Base-by-base conservation (phyloP, 495 filamentous ascomycete genomes). In the Lophiostoma macrostomum region DNA sequence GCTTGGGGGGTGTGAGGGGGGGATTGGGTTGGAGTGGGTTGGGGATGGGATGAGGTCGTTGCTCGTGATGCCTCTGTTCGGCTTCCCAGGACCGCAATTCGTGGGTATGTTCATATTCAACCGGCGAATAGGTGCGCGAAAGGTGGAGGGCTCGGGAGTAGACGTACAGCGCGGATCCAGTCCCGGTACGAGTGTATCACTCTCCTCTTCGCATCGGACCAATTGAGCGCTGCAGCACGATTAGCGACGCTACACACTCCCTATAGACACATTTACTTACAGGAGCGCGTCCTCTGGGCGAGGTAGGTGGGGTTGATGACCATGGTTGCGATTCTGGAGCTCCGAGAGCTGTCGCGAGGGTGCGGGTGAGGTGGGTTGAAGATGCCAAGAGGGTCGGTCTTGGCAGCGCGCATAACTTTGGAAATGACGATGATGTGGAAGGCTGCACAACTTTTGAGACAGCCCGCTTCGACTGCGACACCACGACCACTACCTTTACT, bases 231-330 rank as follows among this genome's bases (percentile, higher is more conserved):
- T 98, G 67, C 38, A 18, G 16, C 43, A 30, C 46, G 55, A 20
- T 58, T 49, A 58, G 41, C 48, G 19, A 30, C 8, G 23, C 0
- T 29, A 16, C 10, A 7, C 10, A 14, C 6, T 4, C 36, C 19
- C 23, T 8, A 20, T 13, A 19, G 14, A 8, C 2, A 16, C 25
- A 19, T 24, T 7, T 3, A 43, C 46, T 43, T 77, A 96, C 93
- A 98, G 63, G 87, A 79, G 70, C 89, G 85, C 67, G 91, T 95
- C 69, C 81, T 82, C 72, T 88, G 81, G 58, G 93, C 91, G 51
- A 96, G 87, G 73, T 88, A 85, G 50, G 93, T 96, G 35, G 93
- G 89, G 73, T 93, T 87, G 73, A 97, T 91, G 32, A 84, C 81
- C 81, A 83, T 89, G 22, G 52, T 73, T 64, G 57, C 47, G 50